Base-by-base conservation (phyloP, 1,139 yeast genomes). In the Magnusiomyces clavatus region DNA sequence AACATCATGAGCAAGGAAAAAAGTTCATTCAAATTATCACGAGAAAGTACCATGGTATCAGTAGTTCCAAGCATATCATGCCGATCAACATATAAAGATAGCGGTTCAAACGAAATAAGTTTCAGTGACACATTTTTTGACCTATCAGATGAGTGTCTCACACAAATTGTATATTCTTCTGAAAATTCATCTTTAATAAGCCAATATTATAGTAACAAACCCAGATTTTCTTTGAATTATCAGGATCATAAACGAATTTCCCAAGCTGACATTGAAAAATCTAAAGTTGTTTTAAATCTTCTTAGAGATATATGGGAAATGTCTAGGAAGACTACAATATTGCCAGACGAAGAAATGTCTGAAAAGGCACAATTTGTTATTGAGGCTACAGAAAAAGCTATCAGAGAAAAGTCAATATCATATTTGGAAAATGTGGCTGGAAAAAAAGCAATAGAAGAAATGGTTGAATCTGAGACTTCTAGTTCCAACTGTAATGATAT, bases 291-390 rank as follows among this genome's bases (percentile, higher is more conserved):
- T 24, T 29, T 62, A 47, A 54, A 58, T 43, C 51, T 62, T 36
- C 56, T 62, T 19, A 56, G 57, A 35, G 65, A 62, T 50, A 55
- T 61, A 44, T 52, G 60, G 52, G 64, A 62, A 42, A 50, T 62
- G 17, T 49, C 58, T 29, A 56, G 57, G 14, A 46, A 55, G 31
- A 35, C 39, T 14, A 37, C 46, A 2, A 35, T 41, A 14, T 35
- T 41, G 19, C 48, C 42, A 13, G 36, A 13, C 31, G 10, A 29
- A 12, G 35, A 47, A 4, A n/a, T 43, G 6, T 24, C 46, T 24
- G 46, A 14, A n/a, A 24, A 24, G 8, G 31, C 31, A 24, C 31
- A 24, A 24, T 24, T 5, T 8, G 31, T 24, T 24, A 24, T 24
- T 24, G 38, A n/a, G 17, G 46, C 46, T 4, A 20, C 35, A n/a